Percentiles rank a stretch among this genome's conserved stretches.
Conservation (phyloP, 169 alveolate genomes). For the Babesia divergens region DNA sequence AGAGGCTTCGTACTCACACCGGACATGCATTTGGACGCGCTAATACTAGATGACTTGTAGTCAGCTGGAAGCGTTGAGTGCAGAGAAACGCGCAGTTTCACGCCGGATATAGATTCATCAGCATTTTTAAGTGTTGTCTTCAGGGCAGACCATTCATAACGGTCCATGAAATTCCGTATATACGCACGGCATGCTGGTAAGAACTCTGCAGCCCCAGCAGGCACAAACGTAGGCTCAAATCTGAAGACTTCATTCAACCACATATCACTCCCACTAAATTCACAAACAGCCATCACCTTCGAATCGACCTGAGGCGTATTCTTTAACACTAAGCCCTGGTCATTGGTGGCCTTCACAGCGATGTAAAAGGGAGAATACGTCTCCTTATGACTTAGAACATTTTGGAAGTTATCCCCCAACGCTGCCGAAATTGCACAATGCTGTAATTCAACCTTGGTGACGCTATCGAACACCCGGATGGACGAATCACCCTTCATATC, state of each 20-base stretch:
- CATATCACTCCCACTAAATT: background rate
- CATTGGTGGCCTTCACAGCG: background rate
- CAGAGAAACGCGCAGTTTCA: background rate
- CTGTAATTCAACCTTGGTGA: slow-evolving; percentile 31
- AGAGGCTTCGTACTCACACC: background rate
- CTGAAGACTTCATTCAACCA: slow-evolving; percentile 12
- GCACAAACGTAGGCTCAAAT: background rate
- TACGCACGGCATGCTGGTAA: slow-evolving; percentile 4
- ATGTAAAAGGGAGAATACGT: slow-evolving; percentile 13
- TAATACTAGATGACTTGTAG: background rate
- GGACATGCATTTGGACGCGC: background rate
- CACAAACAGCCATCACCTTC: slow-evolving; percentile 5
- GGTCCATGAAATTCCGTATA: background rate
- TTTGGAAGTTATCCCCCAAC: background rate
- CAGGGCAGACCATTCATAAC: background rate
- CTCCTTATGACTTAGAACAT: background rate
- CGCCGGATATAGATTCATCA: background rate
- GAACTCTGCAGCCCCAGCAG: background rate
- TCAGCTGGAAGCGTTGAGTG: slow-evolving; percentile 7
- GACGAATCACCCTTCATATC: slow-evolving; percentile 20
- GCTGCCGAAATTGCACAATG: background rate
- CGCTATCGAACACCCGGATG: background rate
- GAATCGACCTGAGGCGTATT: slow-evolving; percentile 16
- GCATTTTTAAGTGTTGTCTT: background rate
- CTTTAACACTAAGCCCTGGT: background rate